Base-by-base conservation (phyloP, 75 land plant species). In the Chamaecyparis obtusa region DNA sequence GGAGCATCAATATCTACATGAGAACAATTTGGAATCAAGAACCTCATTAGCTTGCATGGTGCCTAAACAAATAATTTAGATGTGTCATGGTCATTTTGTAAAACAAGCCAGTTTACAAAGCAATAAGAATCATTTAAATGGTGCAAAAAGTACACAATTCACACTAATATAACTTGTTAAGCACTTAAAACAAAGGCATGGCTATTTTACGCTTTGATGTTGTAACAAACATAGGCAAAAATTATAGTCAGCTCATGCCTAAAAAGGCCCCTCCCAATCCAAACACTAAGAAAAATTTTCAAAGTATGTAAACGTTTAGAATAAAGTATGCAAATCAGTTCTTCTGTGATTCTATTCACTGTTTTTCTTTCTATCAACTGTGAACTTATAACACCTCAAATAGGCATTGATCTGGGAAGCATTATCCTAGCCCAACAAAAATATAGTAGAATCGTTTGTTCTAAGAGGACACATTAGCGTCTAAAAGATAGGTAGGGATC, bases 1-100 rank as follows among this genome's bases (percentile, higher is more conserved):
- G 99, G 99, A 51, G 90, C 88, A 89, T 98, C 97, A 36, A 99
- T 88, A 86, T 94, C 94, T 14, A 95, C 90, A 84, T 96, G 96
- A 89, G 96, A 91, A 48, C 90, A 94, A 93, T 98, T 96, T 44
- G 94, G 79, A 32, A 98, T 92, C 77, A 98, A 83, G 87, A 91
- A 98, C 30, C 99, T 90, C 36, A 96, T 92, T 41, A 98, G 92
- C 89, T 98, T 98, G 94, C 99, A 98, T 78, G 99, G 99, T 82
- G 99, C 95, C 90, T 98, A 99, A 14, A 97, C 99, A 32, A 96
- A 88, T 74, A 98, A 89, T 74, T 96, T 96, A 21, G 99, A 98
- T 64, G 99, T 99, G 89, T 98, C 99, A 89, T 98, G 99, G 88
- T 98, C 99, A 93, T 97, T 98, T 99, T 98, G 93, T 36, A 92